Base-by-base conservation (phyloP, 2,329 filamentous ascomycete genomes). In the Beauveria asiatica region DNA sequence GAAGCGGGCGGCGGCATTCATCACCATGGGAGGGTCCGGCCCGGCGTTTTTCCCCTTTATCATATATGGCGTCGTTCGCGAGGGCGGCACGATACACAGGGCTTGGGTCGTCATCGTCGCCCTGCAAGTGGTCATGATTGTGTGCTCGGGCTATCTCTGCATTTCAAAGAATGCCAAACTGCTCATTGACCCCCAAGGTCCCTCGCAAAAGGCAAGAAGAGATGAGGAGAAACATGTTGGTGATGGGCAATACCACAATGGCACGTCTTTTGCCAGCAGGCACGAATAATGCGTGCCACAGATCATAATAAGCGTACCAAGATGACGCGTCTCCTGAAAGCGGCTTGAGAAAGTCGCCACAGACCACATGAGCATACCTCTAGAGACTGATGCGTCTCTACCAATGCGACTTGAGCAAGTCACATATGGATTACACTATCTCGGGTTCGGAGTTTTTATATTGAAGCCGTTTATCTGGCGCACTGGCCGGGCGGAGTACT, bases 21-120 rank as follows among this genome's bases (percentile, higher is more conserved):
- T 95, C 64, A 89, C 92, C 1, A 90, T 87, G 70, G 88, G 86
- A 54, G 88, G 85, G 1, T 85, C 83, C 1, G 89, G 89, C 2
- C 87, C 89, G 11, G 87, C 85, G 1, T 83, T 87, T 60, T 88
- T 90, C 67, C 89, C 89, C 0, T 89, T 90, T 39, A 79, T 92
- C 57, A 80, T 90, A 62, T 90, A 88, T 62, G 86, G 78, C 51
- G 86, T 89, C 45, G 78, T 87, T 23, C 77, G 82, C 59, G 68
- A 73, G 41, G 81, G 81, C n/a, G 81, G 84, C 17, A 78, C 78
- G 51, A 85, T 88, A 11, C 83, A 83, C 13, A 80, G 81, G 39
- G 83, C 86, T 0, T 89, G 88, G 70, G 73, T 83, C 37, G 77
- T 92, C 4, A 83, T 89, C 2, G 73, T 87, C 3, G 77, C 73